phyloP scores from a whole-genome alignment of 192 early-diverging fungal genomes.

The Oehlia diaphana region DNA sequence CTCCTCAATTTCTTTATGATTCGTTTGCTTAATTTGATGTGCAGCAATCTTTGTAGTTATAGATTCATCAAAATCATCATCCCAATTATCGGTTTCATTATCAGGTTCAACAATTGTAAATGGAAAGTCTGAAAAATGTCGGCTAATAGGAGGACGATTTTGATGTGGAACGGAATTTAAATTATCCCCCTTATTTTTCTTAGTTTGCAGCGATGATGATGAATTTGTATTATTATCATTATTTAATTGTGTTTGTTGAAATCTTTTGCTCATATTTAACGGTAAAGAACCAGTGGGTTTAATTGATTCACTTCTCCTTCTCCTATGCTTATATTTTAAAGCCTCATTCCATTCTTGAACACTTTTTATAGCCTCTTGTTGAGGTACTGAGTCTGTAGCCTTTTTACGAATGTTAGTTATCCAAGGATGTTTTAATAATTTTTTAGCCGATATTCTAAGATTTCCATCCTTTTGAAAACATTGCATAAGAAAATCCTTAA shows the following conservation, averaged over 20 bases:
- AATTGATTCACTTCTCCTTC: constrained; percentile 11
- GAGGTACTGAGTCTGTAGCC: constrained; percentile 32
- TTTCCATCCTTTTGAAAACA: constrained; percentile 82
- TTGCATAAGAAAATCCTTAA: constrained; percentile 73
- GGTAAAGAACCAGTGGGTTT: background rate
- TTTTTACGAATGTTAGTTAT: constrained; percentile 47
- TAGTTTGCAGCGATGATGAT: background rate
- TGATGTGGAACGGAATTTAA: background rate
- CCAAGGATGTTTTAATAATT: constrained; percentile 72
- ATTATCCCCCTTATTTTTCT: background rate
- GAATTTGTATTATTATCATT: constrained; percentile 6
- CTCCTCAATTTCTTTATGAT: constrained; percentile 31
- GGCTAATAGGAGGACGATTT: background rate
- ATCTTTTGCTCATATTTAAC: background rate
- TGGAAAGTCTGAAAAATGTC: too few relatives aligned
- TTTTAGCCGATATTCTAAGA: constrained; percentile 62
- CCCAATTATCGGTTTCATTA: constrained; percentile 37
- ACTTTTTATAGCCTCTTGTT: constrained; percentile 37
- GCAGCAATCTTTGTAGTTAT: constrained; percentile 34
- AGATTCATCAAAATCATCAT: constrained; percentile 44
- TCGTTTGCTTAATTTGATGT: constrained; percentile 32
- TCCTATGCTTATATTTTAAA: constrained; percentile 13
- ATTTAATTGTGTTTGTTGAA: constrained; percentile 14
- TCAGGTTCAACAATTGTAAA: constrained; percentile 30
- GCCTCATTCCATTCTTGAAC: constrained; percentile 46